Conservation (phyloP, 345 rosid species). For the Viola odorata region DNA sequence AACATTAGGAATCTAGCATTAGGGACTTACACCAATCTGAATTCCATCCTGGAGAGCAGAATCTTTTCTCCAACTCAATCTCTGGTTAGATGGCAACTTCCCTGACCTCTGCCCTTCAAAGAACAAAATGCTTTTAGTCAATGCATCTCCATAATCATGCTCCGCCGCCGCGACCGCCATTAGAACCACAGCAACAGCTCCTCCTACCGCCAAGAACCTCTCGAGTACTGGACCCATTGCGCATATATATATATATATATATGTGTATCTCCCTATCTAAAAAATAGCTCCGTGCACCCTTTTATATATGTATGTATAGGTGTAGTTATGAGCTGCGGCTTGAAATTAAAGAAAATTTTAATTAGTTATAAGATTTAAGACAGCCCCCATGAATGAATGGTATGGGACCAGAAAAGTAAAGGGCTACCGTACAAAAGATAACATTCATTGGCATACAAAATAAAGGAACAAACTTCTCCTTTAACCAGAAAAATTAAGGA, state of each 20-base stretch:
- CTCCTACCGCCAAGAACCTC: background rate
- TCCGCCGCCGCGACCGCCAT: background rate
- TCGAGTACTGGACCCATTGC: slow-evolving; percentile 8
- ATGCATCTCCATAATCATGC: slow-evolving; percentile 22
- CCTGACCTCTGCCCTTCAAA: slow-evolving; percentile 29
- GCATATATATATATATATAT: no score
- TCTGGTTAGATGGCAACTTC: slow-evolving; percentile 19
- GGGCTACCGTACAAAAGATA: background rate
- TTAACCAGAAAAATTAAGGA: no score
- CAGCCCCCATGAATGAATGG: no score
- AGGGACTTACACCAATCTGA: slow-evolving; percentile 18
- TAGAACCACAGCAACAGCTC: background rate
- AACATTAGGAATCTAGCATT: background rate
- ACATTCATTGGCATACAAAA: background rate
- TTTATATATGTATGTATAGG: no score
- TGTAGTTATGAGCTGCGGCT: no score
- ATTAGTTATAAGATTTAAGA: no score
- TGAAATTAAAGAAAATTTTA: no score
- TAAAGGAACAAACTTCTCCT: background rate
- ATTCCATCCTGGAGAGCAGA: slow-evolving; percentile 21
- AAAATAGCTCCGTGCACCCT: no score
- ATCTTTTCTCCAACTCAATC: slow-evolving; percentile 23
- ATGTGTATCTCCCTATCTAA: no score
- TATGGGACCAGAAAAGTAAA: no score
- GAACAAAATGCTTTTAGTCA: slow-evolving; percentile 22